Evolutionary conservation across 2,329 filamentous ascomycete species (phyloP), one percentile per base, ranked within the genome.

Genomic region (Alternaria triticina): DNA sequence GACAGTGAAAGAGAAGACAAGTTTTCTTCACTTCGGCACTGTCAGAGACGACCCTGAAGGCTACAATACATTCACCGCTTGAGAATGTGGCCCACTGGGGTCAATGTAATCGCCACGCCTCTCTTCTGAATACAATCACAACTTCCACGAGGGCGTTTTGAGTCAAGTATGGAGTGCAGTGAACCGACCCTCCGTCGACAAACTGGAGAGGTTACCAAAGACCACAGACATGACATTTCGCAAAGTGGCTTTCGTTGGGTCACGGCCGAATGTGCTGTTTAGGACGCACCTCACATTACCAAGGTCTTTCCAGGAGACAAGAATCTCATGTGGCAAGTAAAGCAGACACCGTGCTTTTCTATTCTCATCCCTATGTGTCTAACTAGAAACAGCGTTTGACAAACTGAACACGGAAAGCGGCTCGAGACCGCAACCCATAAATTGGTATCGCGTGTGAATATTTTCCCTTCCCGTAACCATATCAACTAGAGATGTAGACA

Each of bases 261-360:
- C n/a, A 17, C 0, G 5, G 6, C 6, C 7, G 6, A 33, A 33
- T 15, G 30, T 3, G 33, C 8, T 25, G 8, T 3, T n/a, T 2
- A 36, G 33, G 9, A 36, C 3, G 1, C 2, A 5, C 33, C 4
- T 40, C 33, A 40, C 33, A 40, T n/a, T 15, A 40, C 15, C 30
- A 22, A 36, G 13, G 15, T 40, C 33, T 40, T 5, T 10, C 15
- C 4, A 3, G 8, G 8, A 2, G 33, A 40, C 33, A 40, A 40
- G 2, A 17, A 1, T 40, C 36, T 17, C n/a, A 1, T 40, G 36
- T n/a, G 0, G 15, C 36, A 40, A 3, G 2, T 40, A 11, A 23
- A 50, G 46, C 45, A 40, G 27, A 57, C 30, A 33, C 55, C 30
- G 23, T 51, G 30, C 30, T 57, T 43, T 13, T 52, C 28, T 51